These are phyloP conservation scores for Adansonia rubrostipa DNA, from an alignment of 441 rosid species.

Conservation along the genomic window DNA sequence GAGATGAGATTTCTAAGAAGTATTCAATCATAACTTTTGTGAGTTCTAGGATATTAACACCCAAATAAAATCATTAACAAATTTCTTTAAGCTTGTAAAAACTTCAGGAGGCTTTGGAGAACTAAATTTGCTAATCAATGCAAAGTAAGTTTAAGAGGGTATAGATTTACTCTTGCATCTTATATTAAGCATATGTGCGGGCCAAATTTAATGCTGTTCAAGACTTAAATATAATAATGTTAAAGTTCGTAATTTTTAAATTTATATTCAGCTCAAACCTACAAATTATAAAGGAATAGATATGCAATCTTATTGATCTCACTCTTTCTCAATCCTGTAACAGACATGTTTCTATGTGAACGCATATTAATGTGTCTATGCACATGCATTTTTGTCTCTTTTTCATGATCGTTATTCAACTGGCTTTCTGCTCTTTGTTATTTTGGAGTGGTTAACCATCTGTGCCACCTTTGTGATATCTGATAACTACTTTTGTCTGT, in stretches of 20 bases:
- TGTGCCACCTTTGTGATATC: neutral
- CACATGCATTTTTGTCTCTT: neutral
- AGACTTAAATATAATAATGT: neutral
- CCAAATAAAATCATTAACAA: neutral
- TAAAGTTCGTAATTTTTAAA: neutral
- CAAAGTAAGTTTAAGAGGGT: neutral
- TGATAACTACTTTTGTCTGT: neutral
- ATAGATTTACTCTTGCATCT: neutral
- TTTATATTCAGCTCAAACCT: neutral
- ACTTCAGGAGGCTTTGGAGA: neutral
- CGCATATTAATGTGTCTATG: neutral
- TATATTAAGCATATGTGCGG: neutral
- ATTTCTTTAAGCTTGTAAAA: neutral
- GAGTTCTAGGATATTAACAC: neutral
- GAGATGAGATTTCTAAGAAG: neutral
- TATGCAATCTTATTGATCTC: slow-evolving; percentile 5
- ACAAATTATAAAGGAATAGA: neutral
- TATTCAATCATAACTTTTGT: neutral
- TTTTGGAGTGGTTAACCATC: slow-evolving; percentile 9
- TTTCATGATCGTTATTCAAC: neutral
- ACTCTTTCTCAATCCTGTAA: neutral
- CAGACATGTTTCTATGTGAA: neutral
- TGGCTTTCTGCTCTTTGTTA: neutral
- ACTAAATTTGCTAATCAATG: neutral
- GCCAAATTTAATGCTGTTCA: neutral